Evolutionary conservation across 768 basidiomycete species (phyloP), one percentile per base, ranked within the genome.

Genomic region (Clitopilus passeckerianus): DNA sequence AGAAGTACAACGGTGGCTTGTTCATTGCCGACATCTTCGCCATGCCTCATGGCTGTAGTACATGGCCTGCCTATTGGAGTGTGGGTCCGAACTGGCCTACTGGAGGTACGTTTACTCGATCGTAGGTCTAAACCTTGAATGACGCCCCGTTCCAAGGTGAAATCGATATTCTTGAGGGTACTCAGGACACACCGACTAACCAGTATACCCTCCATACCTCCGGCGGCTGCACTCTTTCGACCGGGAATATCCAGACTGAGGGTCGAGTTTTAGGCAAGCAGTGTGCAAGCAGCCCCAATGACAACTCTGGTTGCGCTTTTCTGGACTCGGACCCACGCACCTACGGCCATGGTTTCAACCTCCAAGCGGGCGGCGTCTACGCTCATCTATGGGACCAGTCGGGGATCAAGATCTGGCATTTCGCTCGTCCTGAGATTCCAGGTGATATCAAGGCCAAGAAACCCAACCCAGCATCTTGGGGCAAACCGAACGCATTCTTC

Each of bases 161-260:
- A 69, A 86, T 90, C 53, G 91, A 92, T 65, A 80, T 90, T 55
- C 68, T 91, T 8, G 91, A 93, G 66, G 87, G 88, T 16, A 87
- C 91, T 57, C 82, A 91, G 64, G 65, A 79, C 23, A 77, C 82
- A 66, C 60, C 71, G 1, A 73, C 68, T 27, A 90, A 92, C 63
- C 86, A 85, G 60, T 81, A 83, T 69, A 84, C 89, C 0, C 75
- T 91, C 5, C 90, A 91, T 68, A 86, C 81, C 18, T 73, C 78
- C 7, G 66, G 71, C 14, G 76, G 74, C 35, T 80, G 81, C 62
- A 67, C 71, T 6, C 67, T 72, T 57, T 72, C 69, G 15, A 64
- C 73, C 34, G 65, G 71, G 44, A 64, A 63, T 33, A 20, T 60
- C 20, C 50, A 64, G 20, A 66, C 70, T 33, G 64, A 70, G 20